Conservation (phyloP, 257 asterid species). For the Gardenia jasminoides region DNA sequence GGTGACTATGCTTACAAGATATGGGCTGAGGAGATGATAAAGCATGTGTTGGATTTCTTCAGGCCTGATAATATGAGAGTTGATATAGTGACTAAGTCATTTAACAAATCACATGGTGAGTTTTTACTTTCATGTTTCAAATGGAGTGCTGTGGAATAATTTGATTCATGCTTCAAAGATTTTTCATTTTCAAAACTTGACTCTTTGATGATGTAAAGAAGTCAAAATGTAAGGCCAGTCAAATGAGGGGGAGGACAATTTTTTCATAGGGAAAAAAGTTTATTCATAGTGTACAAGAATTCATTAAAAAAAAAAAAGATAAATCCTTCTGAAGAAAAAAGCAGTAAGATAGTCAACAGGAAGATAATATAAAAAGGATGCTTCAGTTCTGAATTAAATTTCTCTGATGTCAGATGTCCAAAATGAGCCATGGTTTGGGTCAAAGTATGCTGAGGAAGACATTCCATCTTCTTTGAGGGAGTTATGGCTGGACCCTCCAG, state of each 20-base stretch:
- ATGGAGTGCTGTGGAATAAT: neutral
- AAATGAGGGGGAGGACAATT: neutral
- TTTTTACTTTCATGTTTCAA: neutral
- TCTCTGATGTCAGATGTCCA: conserved; percentile 60
- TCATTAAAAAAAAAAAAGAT: neutral
- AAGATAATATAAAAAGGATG: neutral
- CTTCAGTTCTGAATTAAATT: conserved; percentile 2
- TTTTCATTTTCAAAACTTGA: conserved; percentile 6
- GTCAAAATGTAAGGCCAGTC: neutral
- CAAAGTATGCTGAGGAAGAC: conserved; percentile 76
- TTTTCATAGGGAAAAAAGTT: neutral
- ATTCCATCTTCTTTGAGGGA: conserved; percentile 71
- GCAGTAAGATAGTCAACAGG: neutral
- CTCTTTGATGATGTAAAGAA: neutral
- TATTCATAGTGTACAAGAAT: neutral
- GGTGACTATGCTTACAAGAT: conserved; percentile 83
- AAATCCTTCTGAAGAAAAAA: neutral
- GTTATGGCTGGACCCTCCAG: conserved; percentile 75
- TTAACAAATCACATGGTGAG: conserved; percentile 64
- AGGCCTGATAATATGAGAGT: conserved; percentile 94
- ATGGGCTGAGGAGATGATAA: conserved; percentile 82
- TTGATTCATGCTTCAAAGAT: neutral
- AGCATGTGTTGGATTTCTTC: conserved; percentile 65
- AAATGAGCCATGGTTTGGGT: conserved; percentile 96
- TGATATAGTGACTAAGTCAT: conserved; percentile 69